These are phyloP conservation scores for Myriangium duriaei DNA, from an alignment of 2,329 filamentous ascomycete genomes.

Conservation along the genomic window DNA sequence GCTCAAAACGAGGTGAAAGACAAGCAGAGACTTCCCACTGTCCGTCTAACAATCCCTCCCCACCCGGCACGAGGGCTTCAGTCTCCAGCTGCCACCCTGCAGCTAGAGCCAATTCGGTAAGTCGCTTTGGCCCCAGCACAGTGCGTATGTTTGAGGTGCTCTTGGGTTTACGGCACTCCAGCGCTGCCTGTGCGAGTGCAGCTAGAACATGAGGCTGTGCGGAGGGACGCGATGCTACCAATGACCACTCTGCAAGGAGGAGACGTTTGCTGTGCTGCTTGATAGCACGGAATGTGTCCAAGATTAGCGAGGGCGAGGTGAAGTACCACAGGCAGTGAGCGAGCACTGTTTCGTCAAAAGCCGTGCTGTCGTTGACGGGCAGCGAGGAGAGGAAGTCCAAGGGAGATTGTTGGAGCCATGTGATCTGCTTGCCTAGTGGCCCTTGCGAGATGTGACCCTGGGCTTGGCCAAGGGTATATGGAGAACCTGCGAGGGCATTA, in stretches of 20 bases:
- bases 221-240: slow-evolving; percentile 27
- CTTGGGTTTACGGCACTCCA: no score
- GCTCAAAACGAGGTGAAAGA: no score
- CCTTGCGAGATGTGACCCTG: slow-evolving; percentile 33
- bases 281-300: slow-evolving; percentile 26
- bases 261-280: slow-evolving; percentile 25
- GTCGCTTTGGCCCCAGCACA: slow-evolving; percentile 30
- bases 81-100: slow-evolving; percentile 28
- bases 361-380: slow-evolving; percentile 19
- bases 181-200: slow-evolving; percentile 36
- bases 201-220: slow-evolving; percentile 40
- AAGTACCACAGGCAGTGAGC: slow-evolving; percentile 46
- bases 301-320: slow-evolving; percentile 24
- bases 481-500: no score
- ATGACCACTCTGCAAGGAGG: slow-evolving; percentile 36
- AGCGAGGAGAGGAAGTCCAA: slow-evolving; percentile 24
- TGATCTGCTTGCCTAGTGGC: slow-evolving; percentile 30
- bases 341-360: slow-evolving; percentile 36
- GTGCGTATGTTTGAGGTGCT: slow-evolving; percentile 38
- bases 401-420: slow-evolving; percentile 31
- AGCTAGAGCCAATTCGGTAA: slow-evolving; percentile 25
- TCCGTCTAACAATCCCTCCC: slow-evolving; percentile 30
- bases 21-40: slow-evolving; percentile 34
- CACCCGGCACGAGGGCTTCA: slow-evolving; percentile 28
- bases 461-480: slow-evolving; percentile 38